Conservation (phyloP, 345 rosid genomes). For the Murraya paniculata region DNA sequence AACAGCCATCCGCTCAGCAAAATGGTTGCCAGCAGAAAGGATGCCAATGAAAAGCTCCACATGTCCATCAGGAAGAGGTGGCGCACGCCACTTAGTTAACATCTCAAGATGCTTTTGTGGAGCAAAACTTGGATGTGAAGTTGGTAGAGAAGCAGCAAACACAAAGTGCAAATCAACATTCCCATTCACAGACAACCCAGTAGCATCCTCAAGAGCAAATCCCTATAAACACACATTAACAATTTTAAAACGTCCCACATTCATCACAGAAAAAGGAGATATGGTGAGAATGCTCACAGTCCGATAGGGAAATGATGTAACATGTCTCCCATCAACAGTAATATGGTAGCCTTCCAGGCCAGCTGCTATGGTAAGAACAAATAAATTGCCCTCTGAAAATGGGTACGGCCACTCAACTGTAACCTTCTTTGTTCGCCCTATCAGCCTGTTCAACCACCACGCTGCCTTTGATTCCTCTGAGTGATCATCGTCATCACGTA, state of each 20-base stretch:
- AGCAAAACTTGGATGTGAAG: constrained; percentile 80
- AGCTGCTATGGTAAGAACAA: constrained; percentile 79
- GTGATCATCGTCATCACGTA: constrained; percentile 71
- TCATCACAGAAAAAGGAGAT: constrained; percentile 5
- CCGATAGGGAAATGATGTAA: constrained; percentile 91
- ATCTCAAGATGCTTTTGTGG: constrained; percentile 85
- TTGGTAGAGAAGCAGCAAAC: constrained; percentile 85
- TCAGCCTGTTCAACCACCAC: constrained; percentile 86
- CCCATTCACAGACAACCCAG: constrained; percentile 75
- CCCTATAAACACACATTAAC: constrained; percentile 47
- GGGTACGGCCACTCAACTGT: constrained; percentile 91
- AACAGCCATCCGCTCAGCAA: constrained; percentile 93
- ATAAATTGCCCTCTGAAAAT: constrained; percentile 73
- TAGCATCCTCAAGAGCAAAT: constrained; percentile 94
- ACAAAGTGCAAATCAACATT: constrained; percentile 76
- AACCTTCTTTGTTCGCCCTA: constrained; percentile 75
- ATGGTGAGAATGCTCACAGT: constrained; percentile 55
- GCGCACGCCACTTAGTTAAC: constrained; percentile 77
- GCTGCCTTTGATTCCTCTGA: constrained; percentile 77
- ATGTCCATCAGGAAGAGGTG: constrained; percentile 53
- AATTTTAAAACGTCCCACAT: constrained; percentile 17
- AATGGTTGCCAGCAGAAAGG: constrained; percentile 96
- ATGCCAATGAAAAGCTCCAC: constrained; percentile 81
- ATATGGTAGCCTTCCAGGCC: constrained; percentile 94
- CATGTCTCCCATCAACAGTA: constrained; percentile 82